Conservation (phyloP, 176 grass and related monocot species). For the Oryza australiensis region DNA sequence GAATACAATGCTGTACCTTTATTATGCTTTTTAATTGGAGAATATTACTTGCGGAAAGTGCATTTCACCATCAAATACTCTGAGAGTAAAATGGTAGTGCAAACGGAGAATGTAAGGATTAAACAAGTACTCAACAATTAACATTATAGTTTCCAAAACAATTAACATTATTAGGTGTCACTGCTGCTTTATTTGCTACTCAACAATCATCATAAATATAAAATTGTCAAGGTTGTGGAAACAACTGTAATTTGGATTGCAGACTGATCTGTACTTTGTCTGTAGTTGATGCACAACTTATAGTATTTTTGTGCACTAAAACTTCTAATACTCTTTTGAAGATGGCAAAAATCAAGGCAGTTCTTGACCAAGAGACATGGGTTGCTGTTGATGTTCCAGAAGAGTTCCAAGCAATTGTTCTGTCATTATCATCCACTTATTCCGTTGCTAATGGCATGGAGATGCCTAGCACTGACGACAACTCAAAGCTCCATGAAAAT, state of each 20-base stretch:
- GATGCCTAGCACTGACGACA: constrained; percentile 40
- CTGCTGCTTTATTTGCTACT: neutral
- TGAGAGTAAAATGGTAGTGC: constrained; percentile 23
- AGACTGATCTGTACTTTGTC: neutral
- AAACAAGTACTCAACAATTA: neutral
- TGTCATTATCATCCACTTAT: constrained; percentile 73
- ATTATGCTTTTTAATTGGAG: neutral
- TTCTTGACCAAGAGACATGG: constrained; percentile 99
- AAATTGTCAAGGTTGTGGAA: neutral
- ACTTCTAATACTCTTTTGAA: constrained; percentile 36
- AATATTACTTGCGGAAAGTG: constrained; percentile 2
- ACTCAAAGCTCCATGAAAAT: constrained; percentile 48
- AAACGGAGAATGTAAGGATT: neutral
- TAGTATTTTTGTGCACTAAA: constrained; percentile 31
- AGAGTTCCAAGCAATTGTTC: constrained; percentile 95
- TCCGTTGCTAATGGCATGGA: constrained; percentile 71
- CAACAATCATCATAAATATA: neutral
- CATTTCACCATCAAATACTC: neutral
- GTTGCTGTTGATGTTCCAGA: constrained; percentile 87
- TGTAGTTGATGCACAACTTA: neutral
- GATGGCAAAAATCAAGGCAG: constrained; percentile 99
- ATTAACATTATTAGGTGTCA: neutral
- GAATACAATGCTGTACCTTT: neutral
- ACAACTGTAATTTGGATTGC: neutral
- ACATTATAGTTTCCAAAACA: neutral